phyloP scores from a whole-genome alignment of 805 yeast species.

The Starmerella bombi region DNA sequence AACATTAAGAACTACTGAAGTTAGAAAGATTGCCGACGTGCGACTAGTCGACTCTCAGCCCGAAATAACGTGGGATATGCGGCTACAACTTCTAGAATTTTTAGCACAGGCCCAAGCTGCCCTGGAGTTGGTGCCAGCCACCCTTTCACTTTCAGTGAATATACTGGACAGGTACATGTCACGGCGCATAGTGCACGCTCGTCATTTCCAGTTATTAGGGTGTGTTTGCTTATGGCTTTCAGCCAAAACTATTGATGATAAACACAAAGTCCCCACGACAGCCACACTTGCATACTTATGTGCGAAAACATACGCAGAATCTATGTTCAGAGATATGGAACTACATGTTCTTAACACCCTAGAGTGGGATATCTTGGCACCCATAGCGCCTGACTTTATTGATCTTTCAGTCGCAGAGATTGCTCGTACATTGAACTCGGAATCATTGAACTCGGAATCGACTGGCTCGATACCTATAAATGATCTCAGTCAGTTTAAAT shows the following conservation, averaged over 20 bases:
- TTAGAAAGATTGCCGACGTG: slow-evolving; percentile 36
- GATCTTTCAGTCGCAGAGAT: slow-evolving; percentile 19
- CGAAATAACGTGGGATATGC: slow-evolving; percentile 58
- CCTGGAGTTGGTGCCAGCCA: slow-evolving; percentile 51
- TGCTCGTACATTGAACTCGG: slow-evolving; percentile 7
- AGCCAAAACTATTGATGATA: slow-evolving; percentile 65
- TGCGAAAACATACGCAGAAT: slow-evolving; percentile 48
- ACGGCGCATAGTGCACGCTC: slow-evolving; percentile 66
- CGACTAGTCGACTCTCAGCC: slow-evolving; percentile 76
- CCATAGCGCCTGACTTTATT: slow-evolving; percentile 39
- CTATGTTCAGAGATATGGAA: slow-evolving; percentile 63
- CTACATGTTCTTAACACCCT: slow-evolving; percentile 56
- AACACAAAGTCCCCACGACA: slow-evolving; percentile 62
- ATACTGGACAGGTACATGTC: slow-evolving; percentile 87
- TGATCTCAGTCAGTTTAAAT: neutral
- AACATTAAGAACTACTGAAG: slow-evolving; percentile 11
- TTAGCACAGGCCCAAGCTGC: slow-evolving; percentile 51
- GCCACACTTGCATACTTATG: slow-evolving; percentile 60
- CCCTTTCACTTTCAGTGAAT: slow-evolving; percentile 53
- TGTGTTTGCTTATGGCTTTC: slow-evolving; percentile 90
- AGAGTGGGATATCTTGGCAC: slow-evolving; percentile 59
- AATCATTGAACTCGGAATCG: neutral
- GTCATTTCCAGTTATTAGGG: slow-evolving; percentile 80
- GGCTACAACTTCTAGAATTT: slow-evolving; percentile 68
- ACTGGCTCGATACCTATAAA: neutral